phyloP scores from a whole-genome alignment of 2,329 filamentous ascomycete species.

The Pseudodiploospora longispora region DNA sequence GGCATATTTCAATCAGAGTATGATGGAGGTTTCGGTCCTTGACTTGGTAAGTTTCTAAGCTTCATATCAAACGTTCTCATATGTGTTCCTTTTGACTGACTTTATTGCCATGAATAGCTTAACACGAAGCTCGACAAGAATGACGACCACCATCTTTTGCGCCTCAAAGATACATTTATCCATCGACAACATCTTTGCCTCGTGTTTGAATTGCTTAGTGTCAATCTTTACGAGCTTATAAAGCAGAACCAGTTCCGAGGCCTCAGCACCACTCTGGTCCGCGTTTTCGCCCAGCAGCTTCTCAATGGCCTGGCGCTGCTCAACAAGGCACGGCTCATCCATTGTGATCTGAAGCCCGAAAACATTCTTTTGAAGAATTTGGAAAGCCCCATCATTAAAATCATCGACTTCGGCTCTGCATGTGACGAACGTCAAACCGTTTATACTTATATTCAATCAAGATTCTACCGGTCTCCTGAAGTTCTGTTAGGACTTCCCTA shows the following conservation, averaged over 20 bases:
- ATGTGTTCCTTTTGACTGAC: neutral
- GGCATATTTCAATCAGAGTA: conserved; percentile 98
- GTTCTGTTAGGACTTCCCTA: conserved; percentile 93
- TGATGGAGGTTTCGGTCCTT: conserved; percentile 99
- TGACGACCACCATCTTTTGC: conserved; percentile 90
- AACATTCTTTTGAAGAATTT: conserved; percentile 97
- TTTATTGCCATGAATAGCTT: conserved; percentile 44
- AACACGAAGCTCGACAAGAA: conserved; percentile 99
- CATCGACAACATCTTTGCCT: conserved; percentile 94
- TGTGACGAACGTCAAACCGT: conserved; percentile 98
- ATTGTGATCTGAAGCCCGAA: conserved; percentile 96
- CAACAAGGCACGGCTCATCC: conserved; percentile 93
- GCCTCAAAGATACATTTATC: conserved; percentile 96
- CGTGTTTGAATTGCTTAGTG: conserved; percentile 91
- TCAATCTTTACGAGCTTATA: conserved; percentile 97
- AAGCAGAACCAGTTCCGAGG: conserved; percentile 99
- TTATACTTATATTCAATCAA: conserved; percentile 97
- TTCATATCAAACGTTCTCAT: neutral
- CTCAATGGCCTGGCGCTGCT: conserved; percentile 85
- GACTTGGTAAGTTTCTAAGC: conserved; percentile 61
- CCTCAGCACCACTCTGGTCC: conserved; percentile 89
- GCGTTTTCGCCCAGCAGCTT: conserved; percentile 94
- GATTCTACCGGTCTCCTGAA: conserved; percentile 95
- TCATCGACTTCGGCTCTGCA: conserved; percentile 97
- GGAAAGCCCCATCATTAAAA: conserved; percentile 98